These are phyloP conservation scores for Fusarium decemcellulare DNA, from an alignment of 2,329 filamentous ascomycete species.

Conservation along the genomic window DNA sequence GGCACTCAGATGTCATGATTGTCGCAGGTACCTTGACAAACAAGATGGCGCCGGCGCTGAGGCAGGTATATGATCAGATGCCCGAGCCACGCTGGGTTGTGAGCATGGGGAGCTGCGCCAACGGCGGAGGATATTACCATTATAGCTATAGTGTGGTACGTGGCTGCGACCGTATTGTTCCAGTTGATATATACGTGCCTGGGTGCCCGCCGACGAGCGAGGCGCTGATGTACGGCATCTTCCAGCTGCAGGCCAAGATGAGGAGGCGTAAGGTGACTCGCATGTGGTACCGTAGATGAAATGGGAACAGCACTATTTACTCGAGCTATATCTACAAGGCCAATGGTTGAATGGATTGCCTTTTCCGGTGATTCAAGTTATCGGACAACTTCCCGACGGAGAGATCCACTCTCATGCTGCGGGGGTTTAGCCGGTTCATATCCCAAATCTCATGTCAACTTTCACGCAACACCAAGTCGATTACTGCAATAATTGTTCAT, in stretches of 20 bases:
- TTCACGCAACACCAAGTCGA: neutral
- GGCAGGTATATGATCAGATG: slow-evolving; percentile 78
- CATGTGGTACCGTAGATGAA: slow-evolving; percentile 62
- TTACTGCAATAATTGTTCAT: neutral
- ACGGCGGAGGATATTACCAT: slow-evolving; percentile 81
- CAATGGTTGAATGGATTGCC: no score
- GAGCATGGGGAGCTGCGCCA: slow-evolving; percentile 80
- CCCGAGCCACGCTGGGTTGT: slow-evolving; percentile 75
- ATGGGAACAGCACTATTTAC: no score
- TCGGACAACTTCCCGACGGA: slow-evolving; percentile 1
- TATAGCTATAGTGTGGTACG: slow-evolving; percentile 78
- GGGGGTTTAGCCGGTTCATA: neutral
- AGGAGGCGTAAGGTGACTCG: slow-evolving; percentile 61
- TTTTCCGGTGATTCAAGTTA: no score
- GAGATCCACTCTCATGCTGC: neutral
- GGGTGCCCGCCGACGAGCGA: slow-evolving; percentile 69
- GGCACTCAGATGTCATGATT: slow-evolving; percentile 78
- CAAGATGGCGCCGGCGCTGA: slow-evolving; percentile 76
- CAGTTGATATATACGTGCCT: slow-evolving; percentile 78
- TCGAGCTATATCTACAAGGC: no score
- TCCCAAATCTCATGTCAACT: neutral
- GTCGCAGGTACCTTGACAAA: slow-evolving; percentile 77
- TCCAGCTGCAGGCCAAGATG: slow-evolving; percentile 80
- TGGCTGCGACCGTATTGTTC: slow-evolving; percentile 76
- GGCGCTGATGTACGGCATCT: slow-evolving; percentile 69